phyloP scores from a whole-genome alignment of 2,329 filamentous ascomycete species.

The Pseudocercospora ulei region DNA sequence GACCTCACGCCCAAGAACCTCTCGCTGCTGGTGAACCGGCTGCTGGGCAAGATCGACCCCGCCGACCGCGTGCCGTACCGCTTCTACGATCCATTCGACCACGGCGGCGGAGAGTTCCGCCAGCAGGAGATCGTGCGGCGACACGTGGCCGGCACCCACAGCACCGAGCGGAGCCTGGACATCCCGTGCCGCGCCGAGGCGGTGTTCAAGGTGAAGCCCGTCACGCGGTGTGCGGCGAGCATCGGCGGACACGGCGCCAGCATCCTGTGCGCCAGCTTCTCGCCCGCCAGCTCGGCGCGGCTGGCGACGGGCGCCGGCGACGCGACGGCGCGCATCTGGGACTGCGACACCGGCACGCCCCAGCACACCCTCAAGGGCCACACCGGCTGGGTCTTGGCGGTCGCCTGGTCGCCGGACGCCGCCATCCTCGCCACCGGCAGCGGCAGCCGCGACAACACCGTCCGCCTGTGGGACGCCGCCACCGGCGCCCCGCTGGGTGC shows the following conservation, averaged over 20 bases:
- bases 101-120: constrained; percentile 39
- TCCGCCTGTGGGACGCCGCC: constrained; percentile 79
- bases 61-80: constrained; percentile 57
- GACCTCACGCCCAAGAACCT: constrained; percentile 85
- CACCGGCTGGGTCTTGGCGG: constrained; percentile 78
- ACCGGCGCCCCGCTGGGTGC: constrained; percentile 65
- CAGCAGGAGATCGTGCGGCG: constrained; percentile 36
- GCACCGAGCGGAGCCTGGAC: constrained; percentile 52
- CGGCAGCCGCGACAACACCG: constrained; percentile 84
- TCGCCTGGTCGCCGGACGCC: constrained; percentile 79
- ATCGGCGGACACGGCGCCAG: constrained; percentile 88
- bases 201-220: constrained; percentile 84
- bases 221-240: constrained; percentile 77
- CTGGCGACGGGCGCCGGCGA: constrained; percentile 87
- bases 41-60: constrained; percentile 56
- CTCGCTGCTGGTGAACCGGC: constrained; percentile 72
- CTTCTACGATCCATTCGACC: constrained; percentile 46
- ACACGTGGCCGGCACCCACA: constrained; percentile 41
- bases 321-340: constrained; percentile 84
- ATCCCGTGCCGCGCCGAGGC: constrained; percentile 70
- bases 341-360: constrained; percentile 86
- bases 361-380: constrained; percentile 79
- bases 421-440: constrained; percentile 74
- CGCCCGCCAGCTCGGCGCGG: constrained; percentile 62
- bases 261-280: constrained; percentile 79